A percentile compares a stretch with the other conserved stretches of the same genome.
phyloP scores from a whole-genome alignment of 768 basidiomycete genomes.

The Megacollybia marginata region DNA sequence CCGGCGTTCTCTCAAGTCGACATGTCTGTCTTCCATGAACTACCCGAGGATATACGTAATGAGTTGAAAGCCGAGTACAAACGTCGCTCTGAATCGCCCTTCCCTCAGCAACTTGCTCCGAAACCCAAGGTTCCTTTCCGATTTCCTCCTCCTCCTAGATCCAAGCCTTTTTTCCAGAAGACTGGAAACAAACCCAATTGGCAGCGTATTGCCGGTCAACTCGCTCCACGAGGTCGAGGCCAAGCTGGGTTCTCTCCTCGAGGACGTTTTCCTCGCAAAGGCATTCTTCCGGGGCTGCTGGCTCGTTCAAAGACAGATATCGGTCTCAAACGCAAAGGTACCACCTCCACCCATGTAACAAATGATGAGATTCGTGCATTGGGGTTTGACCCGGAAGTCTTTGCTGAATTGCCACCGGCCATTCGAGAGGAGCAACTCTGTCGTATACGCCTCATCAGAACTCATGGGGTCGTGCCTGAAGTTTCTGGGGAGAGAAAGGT shows the following conservation, averaged over 20 bases:
- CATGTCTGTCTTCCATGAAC: constrained; percentile 56
- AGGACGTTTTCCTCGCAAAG: constrained; percentile 24
- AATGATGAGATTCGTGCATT: constrained; percentile 54
- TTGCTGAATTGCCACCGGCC: constrained; percentile 51
- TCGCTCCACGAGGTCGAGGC: constrained; percentile 45
- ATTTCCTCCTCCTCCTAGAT: constrained; percentile 8
- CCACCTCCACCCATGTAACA: constrained; percentile 34
- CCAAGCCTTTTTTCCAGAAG: constrained; percentile 24
- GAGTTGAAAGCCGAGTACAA: constrained; percentile 65
- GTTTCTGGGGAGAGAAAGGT: constrained; percentile 38
- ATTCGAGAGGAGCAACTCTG: constrained; percentile 72
- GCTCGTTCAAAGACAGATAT: constrained; percentile 21
- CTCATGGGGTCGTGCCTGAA: constrained; percentile 31
- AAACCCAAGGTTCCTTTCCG: background rate
- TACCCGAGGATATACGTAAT: constrained; percentile 61
- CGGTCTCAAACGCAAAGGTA: constrained; percentile 27
- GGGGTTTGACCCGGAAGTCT: constrained; percentile 70
- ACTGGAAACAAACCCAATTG: constrained; percentile 33
- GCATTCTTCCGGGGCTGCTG: constrained; percentile 16
- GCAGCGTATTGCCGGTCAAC: constrained; percentile 55
- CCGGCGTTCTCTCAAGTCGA: constrained; percentile 78
- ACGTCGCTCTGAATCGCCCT: constrained; percentile 50
- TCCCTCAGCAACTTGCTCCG: constrained; percentile 12
- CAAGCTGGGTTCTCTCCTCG: constrained; percentile 24
- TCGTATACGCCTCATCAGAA: constrained; percentile 44